phyloP scores from a whole-genome alignment of 805 yeast genomes.

The Ogataea dorogensis region DNA sequence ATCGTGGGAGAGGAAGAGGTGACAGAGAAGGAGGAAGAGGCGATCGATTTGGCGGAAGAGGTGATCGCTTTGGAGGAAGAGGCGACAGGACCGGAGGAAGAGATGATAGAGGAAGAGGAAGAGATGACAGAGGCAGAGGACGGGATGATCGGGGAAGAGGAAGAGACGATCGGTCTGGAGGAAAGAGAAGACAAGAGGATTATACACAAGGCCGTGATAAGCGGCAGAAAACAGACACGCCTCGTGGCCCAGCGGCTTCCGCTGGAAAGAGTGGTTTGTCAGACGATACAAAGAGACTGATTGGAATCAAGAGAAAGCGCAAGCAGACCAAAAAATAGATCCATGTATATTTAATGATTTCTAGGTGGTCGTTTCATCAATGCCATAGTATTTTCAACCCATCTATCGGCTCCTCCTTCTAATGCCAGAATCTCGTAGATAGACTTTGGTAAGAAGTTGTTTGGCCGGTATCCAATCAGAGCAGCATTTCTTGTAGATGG shows the following conservation, averaged over 20 bases:
- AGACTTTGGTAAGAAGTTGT: conserved; percentile 30
- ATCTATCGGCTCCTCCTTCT: conserved; percentile 89
- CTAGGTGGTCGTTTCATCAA: conserved; percentile 71
- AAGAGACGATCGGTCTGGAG: conserved; percentile 1
- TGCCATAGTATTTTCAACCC: conserved; percentile 80
- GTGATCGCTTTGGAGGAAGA: too few species aligned
- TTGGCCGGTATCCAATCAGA: conserved; percentile 58
- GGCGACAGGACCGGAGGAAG: conserved; percentile 27
- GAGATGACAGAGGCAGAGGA: conserved; percentile 9
- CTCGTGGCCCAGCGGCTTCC: conserved; percentile 2
- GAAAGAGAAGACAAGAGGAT: too few species aligned
- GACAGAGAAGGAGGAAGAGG: conserved; percentile 1
- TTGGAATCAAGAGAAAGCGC: conserved; percentile 69
- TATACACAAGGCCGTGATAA: neutral
- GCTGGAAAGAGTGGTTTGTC: conserved; percentile 32
- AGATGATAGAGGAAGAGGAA: conserved; percentile 25
- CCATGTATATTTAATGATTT: conserved; percentile 43
- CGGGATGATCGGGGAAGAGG: conserved; percentile 1
- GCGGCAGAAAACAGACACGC: conserved; percentile 19
- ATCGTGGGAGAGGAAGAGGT: too few species aligned
- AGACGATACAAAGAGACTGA: conserved; percentile 59
- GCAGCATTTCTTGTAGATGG: conserved; percentile 96
- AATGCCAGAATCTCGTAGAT: conserved; percentile 60
- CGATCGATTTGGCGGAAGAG: too few species aligned
- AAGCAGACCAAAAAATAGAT: conserved; percentile 40